These are phyloP conservation scores for Penicillium hordei DNA, from an alignment of 2,329 filamentous ascomycete genomes.

Conservation along the genomic window DNA sequence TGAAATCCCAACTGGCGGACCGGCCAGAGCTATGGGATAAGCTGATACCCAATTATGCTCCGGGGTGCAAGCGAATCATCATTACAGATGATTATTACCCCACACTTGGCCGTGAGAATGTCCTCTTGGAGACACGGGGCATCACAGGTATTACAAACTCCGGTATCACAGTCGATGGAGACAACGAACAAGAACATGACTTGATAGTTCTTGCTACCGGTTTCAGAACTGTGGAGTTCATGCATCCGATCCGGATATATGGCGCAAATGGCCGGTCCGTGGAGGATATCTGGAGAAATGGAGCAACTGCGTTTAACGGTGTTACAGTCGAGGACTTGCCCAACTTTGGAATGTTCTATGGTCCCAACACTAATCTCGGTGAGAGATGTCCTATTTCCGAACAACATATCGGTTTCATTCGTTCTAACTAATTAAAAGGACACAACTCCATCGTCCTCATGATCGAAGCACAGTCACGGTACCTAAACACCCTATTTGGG, in stretches of 20 bases:
- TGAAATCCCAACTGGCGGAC: conserved; percentile 51
- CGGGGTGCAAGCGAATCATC: conserved; percentile 23
- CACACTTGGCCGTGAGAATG: conserved; percentile 19
- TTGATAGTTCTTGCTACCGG: conserved; percentile 60
- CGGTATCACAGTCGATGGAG: conserved; percentile 49
- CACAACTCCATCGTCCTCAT: conserved; percentile 62
- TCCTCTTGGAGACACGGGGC: conserved; percentile 48
- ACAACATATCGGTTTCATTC: background rate
- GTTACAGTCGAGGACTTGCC: conserved; percentile 53
- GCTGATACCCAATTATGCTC: conserved; percentile 48
- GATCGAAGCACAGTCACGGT: conserved; percentile 59
- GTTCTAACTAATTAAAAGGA: conserved; percentile 30
- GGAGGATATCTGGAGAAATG: conserved; percentile 54
- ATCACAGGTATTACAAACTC: conserved; percentile 50
- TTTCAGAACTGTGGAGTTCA: conserved; percentile 59
- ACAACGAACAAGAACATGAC: conserved; percentile 50
- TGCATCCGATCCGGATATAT: conserved; percentile 56
- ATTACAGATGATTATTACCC: conserved; percentile 24
- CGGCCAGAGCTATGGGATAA: conserved; percentile 54
- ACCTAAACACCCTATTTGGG: conserved; percentile 53
- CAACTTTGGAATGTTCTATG: conserved; percentile 60
- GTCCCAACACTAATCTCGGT: conserved; percentile 56
- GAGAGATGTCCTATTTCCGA: background rate
- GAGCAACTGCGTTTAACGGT: conserved; percentile 54
- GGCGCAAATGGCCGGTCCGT: conserved; percentile 48